A percentile compares a stretch with the other conserved stretches of the same genome.
Evolutionary conservation across 2,329 filamentous ascomycete genomes (phyloP).

Genomic region (Colletotrichum acutatum): DNA sequence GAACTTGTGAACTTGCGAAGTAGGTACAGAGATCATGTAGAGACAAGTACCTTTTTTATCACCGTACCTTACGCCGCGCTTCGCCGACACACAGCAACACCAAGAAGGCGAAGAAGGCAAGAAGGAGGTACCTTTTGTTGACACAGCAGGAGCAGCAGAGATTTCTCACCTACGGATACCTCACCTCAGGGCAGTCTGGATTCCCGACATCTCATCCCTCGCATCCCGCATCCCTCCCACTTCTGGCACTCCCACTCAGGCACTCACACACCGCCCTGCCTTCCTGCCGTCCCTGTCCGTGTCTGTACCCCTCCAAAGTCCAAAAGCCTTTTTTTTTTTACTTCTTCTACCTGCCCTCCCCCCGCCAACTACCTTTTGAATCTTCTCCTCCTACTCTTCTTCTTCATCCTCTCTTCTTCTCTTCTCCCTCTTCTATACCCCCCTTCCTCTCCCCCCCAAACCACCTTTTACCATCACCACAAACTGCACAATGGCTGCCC

Average conservation of each 20-base stretch:
- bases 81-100: slow-evolving; percentile 13
- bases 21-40: neutral
- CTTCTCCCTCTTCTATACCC: slow-evolving; percentile 33
- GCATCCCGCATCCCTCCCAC: neutral
- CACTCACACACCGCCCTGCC: slow-evolving; percentile 5
- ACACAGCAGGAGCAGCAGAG: slow-evolving; percentile 22
- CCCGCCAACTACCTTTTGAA: slow-evolving; percentile 29
- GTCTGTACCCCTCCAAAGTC: slow-evolving; percentile 8
- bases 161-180: slow-evolving; percentile 20
- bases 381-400: slow-evolving; percentile 32
- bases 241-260: neutral
- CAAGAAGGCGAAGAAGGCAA: neutral
- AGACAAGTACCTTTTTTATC: neutral
- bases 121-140: neutral
- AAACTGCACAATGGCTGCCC: slow-evolving; percentile 71
- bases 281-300: slow-evolving; percentile 3
- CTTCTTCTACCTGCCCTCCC: slow-evolving; percentile 21
- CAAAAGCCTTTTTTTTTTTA: slow-evolving; percentile 8
- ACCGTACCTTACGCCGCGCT: neutral
- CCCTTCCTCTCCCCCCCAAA: slow-evolving; percentile 20
- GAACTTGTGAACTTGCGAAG: neutral
- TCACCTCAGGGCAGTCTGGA: neutral
- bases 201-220: slow-evolving; percentile 4
- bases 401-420: slow-evolving; percentile 31
- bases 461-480: slow-evolving; percentile 32